A percentile compares a stretch with the other conserved stretches of the same genome.
These are phyloP conservation scores for Cladosporium sp. DNA, from an alignment of 2,329 filamentous ascomycete genomes.

Conservation along the genomic window DNA sequence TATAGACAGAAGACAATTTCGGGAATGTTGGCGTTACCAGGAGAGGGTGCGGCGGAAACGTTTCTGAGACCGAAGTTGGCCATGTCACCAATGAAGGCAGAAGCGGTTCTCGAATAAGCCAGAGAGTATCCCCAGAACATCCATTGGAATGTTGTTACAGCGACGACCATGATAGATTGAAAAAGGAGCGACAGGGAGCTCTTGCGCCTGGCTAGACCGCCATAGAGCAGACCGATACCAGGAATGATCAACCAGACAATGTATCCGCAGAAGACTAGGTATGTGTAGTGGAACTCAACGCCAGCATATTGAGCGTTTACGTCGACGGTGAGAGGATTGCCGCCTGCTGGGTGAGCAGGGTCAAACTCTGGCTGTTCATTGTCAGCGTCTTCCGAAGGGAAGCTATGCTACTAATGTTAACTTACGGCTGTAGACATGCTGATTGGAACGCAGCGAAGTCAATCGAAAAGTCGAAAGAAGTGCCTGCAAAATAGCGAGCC, in stretches of 20 bases:
- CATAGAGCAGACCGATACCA: constrained; percentile 62
- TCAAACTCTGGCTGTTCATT: constrained; percentile 35
- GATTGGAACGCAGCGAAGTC: neutral
- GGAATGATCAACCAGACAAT: constrained; percentile 65
- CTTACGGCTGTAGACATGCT: constrained; percentile 6
- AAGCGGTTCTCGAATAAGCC: constrained; percentile 57
- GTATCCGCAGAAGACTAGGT: constrained; percentile 55
- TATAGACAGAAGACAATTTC: constrained; percentile 66
- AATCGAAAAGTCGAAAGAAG: neutral
- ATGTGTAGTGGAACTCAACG: constrained; percentile 59
- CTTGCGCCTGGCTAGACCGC: constrained; percentile 59
- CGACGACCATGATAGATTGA: constrained; percentile 57
- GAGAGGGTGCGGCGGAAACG: constrained; percentile 57
- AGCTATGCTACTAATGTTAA: neutral
- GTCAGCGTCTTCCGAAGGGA: neutral
- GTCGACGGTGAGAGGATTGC: constrained; percentile 42
- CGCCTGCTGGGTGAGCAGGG: constrained; percentile 47
- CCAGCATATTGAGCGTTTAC: constrained; percentile 56
- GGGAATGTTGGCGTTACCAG: constrained; percentile 53
- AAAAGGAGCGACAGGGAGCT: constrained; percentile 60
- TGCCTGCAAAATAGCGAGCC: neutral
- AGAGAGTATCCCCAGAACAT: constrained; percentile 60
- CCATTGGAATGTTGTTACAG: constrained; percentile 55
- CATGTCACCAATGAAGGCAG: constrained; percentile 60
- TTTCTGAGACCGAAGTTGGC: constrained; percentile 59